Evolutionary conservation across 441 rosid species (phyloP), one percentile per base, ranked within the genome.

Genomic region (Euphorbia corollata): DNA sequence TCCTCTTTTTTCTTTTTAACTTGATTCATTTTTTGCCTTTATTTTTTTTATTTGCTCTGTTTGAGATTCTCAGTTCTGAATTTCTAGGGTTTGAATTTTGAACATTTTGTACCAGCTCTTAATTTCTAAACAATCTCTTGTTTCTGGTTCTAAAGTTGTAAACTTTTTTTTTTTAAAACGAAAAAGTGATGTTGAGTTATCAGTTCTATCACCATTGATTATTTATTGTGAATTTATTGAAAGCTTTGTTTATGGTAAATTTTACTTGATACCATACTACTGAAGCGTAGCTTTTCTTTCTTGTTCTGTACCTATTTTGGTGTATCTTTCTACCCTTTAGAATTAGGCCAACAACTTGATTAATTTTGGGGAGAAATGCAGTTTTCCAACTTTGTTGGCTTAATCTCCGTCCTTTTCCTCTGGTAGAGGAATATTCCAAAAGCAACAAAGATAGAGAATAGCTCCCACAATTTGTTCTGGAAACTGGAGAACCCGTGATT

Each of bases 81-180:
- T 67, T 71, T 61, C 59, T 39, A 51, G 74, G 34, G 2, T 23
- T 55, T 72, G 23, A 1, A 12, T n/a, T 45, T 45, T 12, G 51
- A 45, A 45, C 51, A 45, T 45, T 45, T 15, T 45, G 51, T 45
- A 15, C 3, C 6, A 45, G 47, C 47, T 41, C 47, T 41, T 41
- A 41, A 41, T 8, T 41, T 71, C 41, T 39, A 13, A 19, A 67
- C 10, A 5, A 51, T 51, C 56, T 51, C 1, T 50, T 43, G 51
- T 45, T 13, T 6, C 51, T 45, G 51, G 47, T 41, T 41, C 47
- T 39, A 11, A 48, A 6, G 13, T 0, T 48, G 15, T 48, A 5
- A 11, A 39, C 20, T 54, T 32, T 8, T 16, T 23, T 64, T 8
- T 39, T 41, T 4, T 9, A 10, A n/a, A 0, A 1, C 19, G 4